These are phyloP conservation scores for Amanita inopinata DNA, from an alignment of 768 basidiomycete species.

Conservation along the genomic window DNA sequence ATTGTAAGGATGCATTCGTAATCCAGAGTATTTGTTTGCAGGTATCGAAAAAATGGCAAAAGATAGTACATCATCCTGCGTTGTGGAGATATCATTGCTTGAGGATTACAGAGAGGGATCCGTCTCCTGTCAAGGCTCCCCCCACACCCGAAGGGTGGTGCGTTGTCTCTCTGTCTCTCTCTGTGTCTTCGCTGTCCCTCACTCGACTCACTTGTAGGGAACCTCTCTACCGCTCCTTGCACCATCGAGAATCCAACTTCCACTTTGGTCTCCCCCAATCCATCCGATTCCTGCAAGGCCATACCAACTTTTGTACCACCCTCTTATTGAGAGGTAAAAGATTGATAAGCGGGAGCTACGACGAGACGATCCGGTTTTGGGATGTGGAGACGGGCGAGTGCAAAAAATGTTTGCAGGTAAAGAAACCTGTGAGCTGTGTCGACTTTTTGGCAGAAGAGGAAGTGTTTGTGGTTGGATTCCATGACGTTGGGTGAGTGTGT, in stretches of 20 bases:
- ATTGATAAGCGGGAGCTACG: constrained; percentile 84
- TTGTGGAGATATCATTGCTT: constrained; percentile 75
- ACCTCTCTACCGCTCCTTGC: constrained; percentile 68
- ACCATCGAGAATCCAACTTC: constrained; percentile 84
- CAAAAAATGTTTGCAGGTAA: constrained; percentile 72
- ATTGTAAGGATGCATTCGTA: constrained; percentile 12
- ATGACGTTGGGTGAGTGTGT: constrained; percentile 70
- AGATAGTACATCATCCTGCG: constrained; percentile 47
- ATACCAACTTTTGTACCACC: constrained; percentile 84
- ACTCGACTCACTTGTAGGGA: constrained; percentile 22
- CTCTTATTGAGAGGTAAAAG: constrained; percentile 68
- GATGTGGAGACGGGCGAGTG: constrained; percentile 55
- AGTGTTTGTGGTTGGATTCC: constrained; percentile 89
- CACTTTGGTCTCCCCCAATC: constrained; percentile 63
- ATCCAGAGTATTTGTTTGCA: constrained; percentile 27
- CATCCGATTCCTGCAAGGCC: constrained; percentile 70
- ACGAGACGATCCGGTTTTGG: constrained; percentile 91
- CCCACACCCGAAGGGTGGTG: constrained; percentile 64
- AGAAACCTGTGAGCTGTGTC: constrained; percentile 86
- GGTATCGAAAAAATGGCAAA: constrained; percentile 38
- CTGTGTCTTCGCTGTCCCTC: background rate
- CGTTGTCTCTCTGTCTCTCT: constrained; percentile 14
- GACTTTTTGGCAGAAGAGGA: constrained; percentile 81
- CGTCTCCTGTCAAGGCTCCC: constrained; percentile 54
- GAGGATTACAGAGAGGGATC: constrained; percentile 63